phyloP scores from a whole-genome alignment of 495 filamentous ascomycete species.

The Penicilliopsis zonata region DNA sequence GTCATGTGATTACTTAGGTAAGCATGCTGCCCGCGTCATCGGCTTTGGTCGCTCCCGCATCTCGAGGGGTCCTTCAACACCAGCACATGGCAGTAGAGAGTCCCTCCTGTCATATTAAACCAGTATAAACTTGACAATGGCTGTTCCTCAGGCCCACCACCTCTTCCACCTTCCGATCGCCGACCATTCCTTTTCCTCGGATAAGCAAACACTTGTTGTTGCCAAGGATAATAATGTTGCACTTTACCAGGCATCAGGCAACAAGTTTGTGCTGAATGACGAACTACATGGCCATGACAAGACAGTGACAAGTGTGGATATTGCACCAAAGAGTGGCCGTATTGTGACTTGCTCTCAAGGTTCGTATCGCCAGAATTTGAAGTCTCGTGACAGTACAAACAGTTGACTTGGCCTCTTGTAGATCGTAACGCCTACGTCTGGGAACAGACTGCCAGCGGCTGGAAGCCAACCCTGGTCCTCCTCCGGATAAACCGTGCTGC shows the following conservation, averaged over 20 bases:
- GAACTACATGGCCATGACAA: conserved; percentile 96
- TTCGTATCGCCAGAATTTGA: conserved; percentile 17
- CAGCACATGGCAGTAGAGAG: conserved; percentile 86
- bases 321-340: conserved; percentile 76
- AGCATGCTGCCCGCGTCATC: conserved; percentile 15
- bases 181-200: conserved; percentile 94
- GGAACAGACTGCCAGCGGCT: conserved; percentile 81
- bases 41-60: conserved; percentile 6
- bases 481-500: conserved; percentile 95
- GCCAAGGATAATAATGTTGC: conserved; percentile 85
- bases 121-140: conserved; percentile 58
- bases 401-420: conserved; percentile 17
- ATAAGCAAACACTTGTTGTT: conserved; percentile 79
- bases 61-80: conserved; percentile 1
- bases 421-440: conserved; percentile 97
- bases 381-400: not conserved
- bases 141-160: conserved; percentile 81
- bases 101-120: conserved; percentile 74
- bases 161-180: conserved; percentile 94
- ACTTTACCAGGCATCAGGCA: conserved; percentile 66
- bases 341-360: conserved; percentile 98
- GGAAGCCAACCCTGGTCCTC: conserved; percentile 94
- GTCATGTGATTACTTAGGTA: conserved; percentile 19
- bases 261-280: conserved; percentile 71
- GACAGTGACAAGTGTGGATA: conserved; percentile 89